Evolutionary conservation across 305 asterid genomes (phyloP), one percentile per base, ranked within the genome.

Genomic region (Solanum hybrid): DNA sequence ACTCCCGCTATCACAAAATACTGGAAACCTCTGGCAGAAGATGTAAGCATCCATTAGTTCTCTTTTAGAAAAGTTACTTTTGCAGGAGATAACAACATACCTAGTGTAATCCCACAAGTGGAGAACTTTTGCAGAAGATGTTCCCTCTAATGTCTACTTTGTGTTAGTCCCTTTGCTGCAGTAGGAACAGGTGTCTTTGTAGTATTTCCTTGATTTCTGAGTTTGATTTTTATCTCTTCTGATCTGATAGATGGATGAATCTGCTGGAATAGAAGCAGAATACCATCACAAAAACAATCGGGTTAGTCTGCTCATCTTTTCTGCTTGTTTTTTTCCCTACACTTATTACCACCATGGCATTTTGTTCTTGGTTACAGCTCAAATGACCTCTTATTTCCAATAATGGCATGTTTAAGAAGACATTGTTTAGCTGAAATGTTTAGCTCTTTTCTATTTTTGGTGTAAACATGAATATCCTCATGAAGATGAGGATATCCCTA

Each of bases 211-310:
- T 31, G 42, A 84, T 84, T 84, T 84, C 42, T 51, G 75, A 51
- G 42, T 84, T 84, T 51, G 75, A 84, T 51, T 84, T 81, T 31
- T 51, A n/a, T 13, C 26, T 69, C 88, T 90, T 92, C 15, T 90
- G 89, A 84, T 90, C 86, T 89, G 90, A 93, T 95, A 97, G 99
- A 96, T 96, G 99, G 99, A 97, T 56, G 98, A 94, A 90, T 91
- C 98, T 89, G 98, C 99, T n/a, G 99, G 99, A 90, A 97, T 97
- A 87, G 99, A 97, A 91, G 97, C 96, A 89, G 99, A 97, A 91
- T 97, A 97, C 94, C 99, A 97, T 91, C 99, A 96, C 92, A 96
- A 96, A 93, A 97, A 95, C 73, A 96, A 92, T 89, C 94, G 96
- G 91, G 99, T 97, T 22, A 91, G 97, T 94, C 87, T 88, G 80